These are phyloP conservation scores for Apiospora hydei DNA, from an alignment of 2,329 filamentous ascomycete genomes.

Conservation along the genomic window DNA sequence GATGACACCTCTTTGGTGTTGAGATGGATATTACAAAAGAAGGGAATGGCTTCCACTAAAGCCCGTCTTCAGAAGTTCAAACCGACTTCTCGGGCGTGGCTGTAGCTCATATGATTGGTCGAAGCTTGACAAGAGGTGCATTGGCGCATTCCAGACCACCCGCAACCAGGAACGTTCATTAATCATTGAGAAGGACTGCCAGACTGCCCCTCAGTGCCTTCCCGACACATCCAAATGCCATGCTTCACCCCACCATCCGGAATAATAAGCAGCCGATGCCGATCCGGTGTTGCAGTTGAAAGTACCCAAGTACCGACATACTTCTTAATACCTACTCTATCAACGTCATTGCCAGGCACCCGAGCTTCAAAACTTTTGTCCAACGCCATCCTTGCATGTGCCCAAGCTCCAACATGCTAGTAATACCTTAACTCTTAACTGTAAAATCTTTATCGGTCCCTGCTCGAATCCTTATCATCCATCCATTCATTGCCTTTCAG, in stretches of 20 bases:
- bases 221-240: not conserved
- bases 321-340: not conserved
- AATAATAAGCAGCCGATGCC: not conserved
- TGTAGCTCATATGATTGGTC: not conserved
- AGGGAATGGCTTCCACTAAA: slow-evolving; percentile 13
- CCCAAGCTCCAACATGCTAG: not conserved
- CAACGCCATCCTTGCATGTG: not conserved
- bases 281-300: not conserved
- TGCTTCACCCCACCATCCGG: not conserved
- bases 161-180: slow-evolving; percentile 6
- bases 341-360: slow-evolving; percentile 2
- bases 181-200: not conserved
- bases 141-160: slow-evolving; percentile 13
- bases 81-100: not conserved
- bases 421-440: not conserved
- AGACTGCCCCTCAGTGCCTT: not conserved
- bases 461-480: not conserved
- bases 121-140: not conserved
- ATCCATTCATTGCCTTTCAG: not conserved
- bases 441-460: slow-evolving; percentile 18
- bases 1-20: slow-evolving; percentile 15
- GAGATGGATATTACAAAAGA: not conserved
- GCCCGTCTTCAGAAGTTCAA: slow-evolving; percentile 5
- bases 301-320: not conserved
- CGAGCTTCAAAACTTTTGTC: not conserved